Percentiles rank a stretch among this genome's conserved stretches.
Conservation (phyloP, 164 flowering plant genomes). For the Dillenia turbinata region DNA sequence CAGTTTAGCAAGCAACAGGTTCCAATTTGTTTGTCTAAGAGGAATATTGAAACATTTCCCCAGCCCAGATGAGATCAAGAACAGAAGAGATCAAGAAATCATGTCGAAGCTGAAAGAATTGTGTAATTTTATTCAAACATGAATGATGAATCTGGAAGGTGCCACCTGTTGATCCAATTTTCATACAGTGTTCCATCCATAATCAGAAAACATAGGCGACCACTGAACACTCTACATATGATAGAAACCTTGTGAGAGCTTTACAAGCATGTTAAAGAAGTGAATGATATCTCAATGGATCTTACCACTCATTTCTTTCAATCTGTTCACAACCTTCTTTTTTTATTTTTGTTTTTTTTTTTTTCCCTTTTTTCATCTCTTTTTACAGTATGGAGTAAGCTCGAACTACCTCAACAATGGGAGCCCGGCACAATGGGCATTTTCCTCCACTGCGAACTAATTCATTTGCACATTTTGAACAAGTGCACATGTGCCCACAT, state of each 20-base stretch:
- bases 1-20: too few species aligned
- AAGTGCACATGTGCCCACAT: slow-evolving; percentile 97
- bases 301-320: too few species aligned
- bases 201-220: too few species aligned
- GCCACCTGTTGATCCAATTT: slow-evolving; percentile 27
- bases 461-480: slow-evolving; percentile 80
- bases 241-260: slow-evolving; percentile 15
- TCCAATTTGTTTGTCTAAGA: too few species aligned
- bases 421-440: slow-evolving; percentile 96
- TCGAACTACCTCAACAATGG: slow-evolving; percentile 77
- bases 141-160: slow-evolving; percentile 26
- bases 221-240: slow-evolving; percentile 18
- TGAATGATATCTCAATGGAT: too few species aligned
- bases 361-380: background rate
- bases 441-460: slow-evolving; percentile 64
- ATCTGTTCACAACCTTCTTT: background rate
- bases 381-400: slow-evolving; percentile 74
- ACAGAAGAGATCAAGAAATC: too few species aligned
- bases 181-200: slow-evolving; percentile 2
- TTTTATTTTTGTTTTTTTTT: background rate
- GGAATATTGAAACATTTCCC: too few species aligned
- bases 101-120: too few species aligned
- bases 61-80: too few species aligned
- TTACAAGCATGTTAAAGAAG: background rate
- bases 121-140: slow-evolving; percentile 29